Evolutionary conservation across 257 asterid genomes (phyloP).

Genomic region (Penstemon eatonii): DNA sequence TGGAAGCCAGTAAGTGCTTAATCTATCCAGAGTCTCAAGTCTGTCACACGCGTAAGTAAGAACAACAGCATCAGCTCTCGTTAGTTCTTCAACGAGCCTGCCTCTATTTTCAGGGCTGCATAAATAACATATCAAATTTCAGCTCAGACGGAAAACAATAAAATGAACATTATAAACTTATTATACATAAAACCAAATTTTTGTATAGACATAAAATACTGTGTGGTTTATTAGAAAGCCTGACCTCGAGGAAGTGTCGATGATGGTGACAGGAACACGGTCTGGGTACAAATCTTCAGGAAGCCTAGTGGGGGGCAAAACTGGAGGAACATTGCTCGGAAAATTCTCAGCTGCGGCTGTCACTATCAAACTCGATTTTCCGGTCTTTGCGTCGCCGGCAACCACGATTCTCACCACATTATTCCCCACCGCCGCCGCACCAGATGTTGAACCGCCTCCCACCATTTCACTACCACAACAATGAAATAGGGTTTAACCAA

Average conservation of each 20-base stretch:
- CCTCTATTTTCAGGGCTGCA: constrained; percentile 74
- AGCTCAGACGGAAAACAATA: constrained; percentile 6
- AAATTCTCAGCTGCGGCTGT: constrained; percentile 82
- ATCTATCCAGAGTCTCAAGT: constrained; percentile 82
- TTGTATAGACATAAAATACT: constrained; percentile 7
- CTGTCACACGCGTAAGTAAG: constrained; percentile 93
- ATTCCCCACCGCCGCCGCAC: constrained; percentile 36
- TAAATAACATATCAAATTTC: constrained; percentile 12
- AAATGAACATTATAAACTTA: neutral
- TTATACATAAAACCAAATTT: constrained; percentile 1
- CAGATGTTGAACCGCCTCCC: constrained; percentile 59
- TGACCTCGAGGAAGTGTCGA: constrained; percentile 94
- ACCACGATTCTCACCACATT: constrained; percentile 72
- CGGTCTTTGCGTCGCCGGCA: constrained; percentile 93
- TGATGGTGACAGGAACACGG: constrained; percentile 83
- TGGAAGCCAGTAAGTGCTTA: constrained; percentile 98
- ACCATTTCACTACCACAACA: constrained; percentile 52
- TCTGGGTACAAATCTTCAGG: constrained; percentile 91
- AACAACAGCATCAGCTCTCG: constrained; percentile 82
- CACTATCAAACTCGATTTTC: constrained; percentile 84
- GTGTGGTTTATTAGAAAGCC: constrained; percentile 1
- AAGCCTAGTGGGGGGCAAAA: constrained; percentile 86
- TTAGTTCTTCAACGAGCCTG: constrained; percentile 75
- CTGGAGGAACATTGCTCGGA: constrained; percentile 68
- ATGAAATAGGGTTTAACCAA: constrained; percentile 13